Percentiles rank a stretch among this genome's conserved stretches.
Evolutionary conservation across 257 asterid genomes (phyloP).

Genomic region (Salvia hispanica): DNA sequence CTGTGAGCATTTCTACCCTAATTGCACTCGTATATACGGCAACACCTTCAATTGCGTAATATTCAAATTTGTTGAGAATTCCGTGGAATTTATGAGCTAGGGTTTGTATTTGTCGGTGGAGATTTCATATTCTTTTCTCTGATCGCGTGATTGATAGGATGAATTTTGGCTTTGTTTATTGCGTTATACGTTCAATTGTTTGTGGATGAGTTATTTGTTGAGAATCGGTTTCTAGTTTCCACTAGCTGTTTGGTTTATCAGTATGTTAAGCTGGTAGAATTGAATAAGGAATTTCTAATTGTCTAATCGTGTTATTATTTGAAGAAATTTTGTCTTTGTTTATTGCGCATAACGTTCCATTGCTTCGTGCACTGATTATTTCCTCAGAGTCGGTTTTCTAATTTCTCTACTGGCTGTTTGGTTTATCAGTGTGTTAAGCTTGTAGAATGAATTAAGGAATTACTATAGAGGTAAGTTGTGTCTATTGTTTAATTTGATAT

Average conservation of each 20-base stretch:
- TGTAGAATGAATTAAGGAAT: neutral
- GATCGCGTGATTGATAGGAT: neutral
- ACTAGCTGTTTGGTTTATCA: slow-evolving; percentile 11
- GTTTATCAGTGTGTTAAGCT: no score
- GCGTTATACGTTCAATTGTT: neutral
- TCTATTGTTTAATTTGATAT: neutral
- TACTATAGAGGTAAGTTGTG: neutral
- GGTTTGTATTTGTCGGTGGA: slow-evolving; percentile 27
- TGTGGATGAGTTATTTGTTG: neutral
- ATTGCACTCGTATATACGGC: neutral
- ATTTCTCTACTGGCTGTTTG: no score
- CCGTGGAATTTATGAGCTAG: slow-evolving; percentile 23
- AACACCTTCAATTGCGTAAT: neutral
- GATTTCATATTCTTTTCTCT: neutral
- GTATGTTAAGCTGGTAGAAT: slow-evolving; percentile 10
- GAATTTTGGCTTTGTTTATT: neutral
- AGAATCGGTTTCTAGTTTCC: neutral
- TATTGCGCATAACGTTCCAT: no score
- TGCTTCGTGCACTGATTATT: no score
- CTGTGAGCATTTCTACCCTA: slow-evolving; percentile 44
- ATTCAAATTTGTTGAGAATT: slow-evolving; percentile 6
- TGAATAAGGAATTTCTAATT: neutral
- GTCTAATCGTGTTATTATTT: no score
- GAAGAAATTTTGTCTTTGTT: no score
- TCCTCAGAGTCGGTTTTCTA: no score